Base-by-base conservation (phyloP, 495 filamentous ascomycete genomes). In the Annulohypoxylon nitens region DNA sequence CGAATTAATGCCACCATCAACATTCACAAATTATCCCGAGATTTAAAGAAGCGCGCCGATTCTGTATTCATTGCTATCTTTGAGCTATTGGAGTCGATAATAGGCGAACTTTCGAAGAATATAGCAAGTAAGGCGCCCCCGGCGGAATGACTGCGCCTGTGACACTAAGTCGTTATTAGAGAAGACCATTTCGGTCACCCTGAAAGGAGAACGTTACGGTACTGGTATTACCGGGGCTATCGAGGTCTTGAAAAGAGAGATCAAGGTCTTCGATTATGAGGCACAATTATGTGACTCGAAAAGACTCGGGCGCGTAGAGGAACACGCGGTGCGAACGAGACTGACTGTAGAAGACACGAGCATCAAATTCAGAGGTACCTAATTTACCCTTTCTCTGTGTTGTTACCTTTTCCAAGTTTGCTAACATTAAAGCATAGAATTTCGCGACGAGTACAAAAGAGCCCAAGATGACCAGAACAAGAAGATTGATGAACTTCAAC, bases 51-150 rank as follows among this genome's bases (percentile, higher is more conserved):
- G 33, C 54, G 54, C 30, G 54, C 54, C n/a, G 54, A 58, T 20
- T 58, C 54, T 16, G 54, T 58, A n/a, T 58, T 58, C 4, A 58
- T 58, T n/a, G 54, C 54, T 20, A 39, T 58, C 3, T 58, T 58
- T 8, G 54, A 58, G 5, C 8, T 58, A 3, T 9, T 58, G 3
- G 54, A 58, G 9, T 58, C 54, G n/a, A 58, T 58, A 16, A 18
- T 58, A 36, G 2, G n/a, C 16, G 54, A 58, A 11, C 54, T 58
- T 11, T 58, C 54, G n/a, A 58, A 20, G 18, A 58, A 20, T n/a
- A 0, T 58, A 3, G 18, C 34, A 23, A 34, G 54, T 58, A 37
- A 39, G 54, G 20, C n/a, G 5, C 37, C 33, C 12, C 10, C 12
- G 20, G 9, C 2, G 1, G 30, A 39, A 37, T 37, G 11, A 11